These are phyloP conservation scores for Ceratobasidium sp. DNA, from an alignment of 1,284 basidiomycete species.

Conservation along the genomic window DNA sequence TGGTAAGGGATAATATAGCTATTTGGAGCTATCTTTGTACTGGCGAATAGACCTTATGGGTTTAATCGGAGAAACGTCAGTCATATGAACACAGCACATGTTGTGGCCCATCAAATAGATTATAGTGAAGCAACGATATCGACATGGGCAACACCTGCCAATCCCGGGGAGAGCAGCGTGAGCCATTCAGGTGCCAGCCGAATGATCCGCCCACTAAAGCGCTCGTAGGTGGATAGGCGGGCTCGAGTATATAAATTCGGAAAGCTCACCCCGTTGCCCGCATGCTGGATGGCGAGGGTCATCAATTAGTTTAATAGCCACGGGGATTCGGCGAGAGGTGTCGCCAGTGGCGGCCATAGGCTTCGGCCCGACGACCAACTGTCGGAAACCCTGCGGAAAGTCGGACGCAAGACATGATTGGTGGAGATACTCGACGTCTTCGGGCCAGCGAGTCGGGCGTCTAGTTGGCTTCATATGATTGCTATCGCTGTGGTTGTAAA, in stretches of 20 bases:
- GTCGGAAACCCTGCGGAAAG: constrained; percentile 49
- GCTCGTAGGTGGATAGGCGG: constrained; percentile 1
- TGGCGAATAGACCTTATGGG: constrained; percentile 69
- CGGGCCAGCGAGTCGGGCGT: constrained; percentile 53
- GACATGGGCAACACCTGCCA: background rate
- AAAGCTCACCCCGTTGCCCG: constrained; percentile 66
- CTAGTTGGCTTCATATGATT: constrained; percentile 18
- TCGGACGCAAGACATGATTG: constrained; percentile 50
- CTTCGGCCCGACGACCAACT: constrained; percentile 46
- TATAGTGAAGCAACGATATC: background rate
- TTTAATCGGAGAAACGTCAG: constrained; percentile 37
- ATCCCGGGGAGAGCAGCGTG: background rate
- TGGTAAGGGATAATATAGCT: constrained; percentile 81
- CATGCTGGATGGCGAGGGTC: constrained; percentile 68
- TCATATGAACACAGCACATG: constrained; percentile 31
- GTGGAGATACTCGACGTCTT: constrained; percentile 49
- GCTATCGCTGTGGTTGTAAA: constrained; percentile 11
- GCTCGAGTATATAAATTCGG: constrained; percentile 10
- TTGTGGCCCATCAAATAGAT: background rate
- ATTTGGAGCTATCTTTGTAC: constrained; percentile 67
- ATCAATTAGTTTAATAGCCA: constrained; percentile 52
- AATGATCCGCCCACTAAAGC: background rate
- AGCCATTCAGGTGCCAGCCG: background rate
- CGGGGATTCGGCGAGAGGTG: constrained; percentile 43
- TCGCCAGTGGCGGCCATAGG: constrained; percentile 13